Base-by-base conservation (phyloP, 2,329 filamentous ascomycete genomes). In the Penicillium decumbens region DNA sequence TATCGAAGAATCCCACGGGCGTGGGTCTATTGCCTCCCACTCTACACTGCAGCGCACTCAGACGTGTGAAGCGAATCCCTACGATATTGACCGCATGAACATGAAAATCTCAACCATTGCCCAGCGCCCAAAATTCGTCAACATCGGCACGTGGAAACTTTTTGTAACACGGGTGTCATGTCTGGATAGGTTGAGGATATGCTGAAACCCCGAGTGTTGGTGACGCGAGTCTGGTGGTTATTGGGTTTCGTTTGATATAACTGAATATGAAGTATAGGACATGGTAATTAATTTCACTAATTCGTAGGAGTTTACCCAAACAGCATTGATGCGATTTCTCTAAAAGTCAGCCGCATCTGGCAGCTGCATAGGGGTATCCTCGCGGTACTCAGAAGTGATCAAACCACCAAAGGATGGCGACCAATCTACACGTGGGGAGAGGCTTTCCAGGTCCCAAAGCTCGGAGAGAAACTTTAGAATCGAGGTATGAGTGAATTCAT, bases 401-500 rank as follows among this genome's bases (percentile, higher is more conserved):
- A 69, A 51, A 15, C 57, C 55, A 20, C 65, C 64, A 37, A 75
- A 75, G 2, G 69, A 68, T 4, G 71, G 65, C 2, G 68, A 66
- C 59, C 65, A 65, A 43, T 66, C 64, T 13, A 73, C 71, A 0
- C 71, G 66, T 0, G 66, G 67, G 6, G 66, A 72, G 44, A 72
- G 65, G 12, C 62, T 62, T 15, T 65, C 69, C 57, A 75, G 60
- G 32, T 62, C 70, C 68, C 72, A 77, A 18, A 77, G 66, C 43
- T 75, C 66, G 24, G 69, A 64, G 23, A 76, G 56, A 23, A 70
- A 72, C 48, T 67, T 69, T 9, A 77, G 61, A 41, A 77, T 72
- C 3, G 69, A 72, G 3, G 73, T 75, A 45, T 74, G 72, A 3
- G 69, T 71, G 57, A 76, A 77, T 30, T 74, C 69, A 18, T 69